phyloP scores from a whole-genome alignment of 2,329 filamentous ascomycete species.

The Neophaeococcomyces mojaviensis region DNA sequence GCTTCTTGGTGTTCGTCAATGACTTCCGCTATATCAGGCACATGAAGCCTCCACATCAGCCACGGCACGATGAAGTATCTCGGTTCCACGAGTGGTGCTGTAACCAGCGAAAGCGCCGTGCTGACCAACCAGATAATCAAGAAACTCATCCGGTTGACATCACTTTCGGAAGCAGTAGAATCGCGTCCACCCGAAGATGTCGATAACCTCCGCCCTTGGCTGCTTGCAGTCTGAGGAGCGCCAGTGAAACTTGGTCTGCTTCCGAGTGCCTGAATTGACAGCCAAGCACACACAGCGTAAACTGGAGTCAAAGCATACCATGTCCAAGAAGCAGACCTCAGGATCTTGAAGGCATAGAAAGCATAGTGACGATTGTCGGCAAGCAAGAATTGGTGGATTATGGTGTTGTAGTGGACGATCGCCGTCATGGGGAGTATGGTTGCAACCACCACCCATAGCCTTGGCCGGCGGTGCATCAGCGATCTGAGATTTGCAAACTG shows the following conservation, averaged over 20 bases:
- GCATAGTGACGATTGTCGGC: slow-evolving; percentile 96
- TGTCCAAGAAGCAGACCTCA: slow-evolving; percentile 56
- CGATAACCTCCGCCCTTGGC: slow-evolving; percentile 11
- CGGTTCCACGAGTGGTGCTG: slow-evolving; percentile 87
- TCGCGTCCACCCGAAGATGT: slow-evolving; percentile 6
- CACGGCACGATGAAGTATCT: slow-evolving; percentile 94
- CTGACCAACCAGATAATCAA: slow-evolving; percentile 58
- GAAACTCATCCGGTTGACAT: slow-evolving; percentile 40
- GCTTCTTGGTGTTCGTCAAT: neutral
- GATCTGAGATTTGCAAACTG: slow-evolving; percentile 31
- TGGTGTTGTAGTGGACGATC: slow-evolving; percentile 73
- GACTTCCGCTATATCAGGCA: slow-evolving; percentile 37
- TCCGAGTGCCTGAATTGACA: slow-evolving; percentile 58
- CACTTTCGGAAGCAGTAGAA: slow-evolving; percentile 15
- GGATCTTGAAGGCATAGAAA: slow-evolving; percentile 89
- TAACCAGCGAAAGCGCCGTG: slow-evolving; percentile 70
- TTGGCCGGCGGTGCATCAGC: slow-evolving; percentile 33
- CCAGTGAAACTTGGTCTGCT: slow-evolving; percentile 25
- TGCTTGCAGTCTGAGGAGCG: slow-evolving; percentile 18
- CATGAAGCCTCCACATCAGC: slow-evolving; percentile 81
- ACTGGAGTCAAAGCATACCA: slow-evolving; percentile 61
- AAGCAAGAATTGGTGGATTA: slow-evolving; percentile 89
- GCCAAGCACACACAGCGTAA: slow-evolving; percentile 65
- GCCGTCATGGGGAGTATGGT: slow-evolving; percentile 37
- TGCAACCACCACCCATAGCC: slow-evolving; percentile 29